phyloP scores from a whole-genome alignment of 2,329 filamentous ascomycete genomes.

The Teratosphaeria destructans region DNA sequence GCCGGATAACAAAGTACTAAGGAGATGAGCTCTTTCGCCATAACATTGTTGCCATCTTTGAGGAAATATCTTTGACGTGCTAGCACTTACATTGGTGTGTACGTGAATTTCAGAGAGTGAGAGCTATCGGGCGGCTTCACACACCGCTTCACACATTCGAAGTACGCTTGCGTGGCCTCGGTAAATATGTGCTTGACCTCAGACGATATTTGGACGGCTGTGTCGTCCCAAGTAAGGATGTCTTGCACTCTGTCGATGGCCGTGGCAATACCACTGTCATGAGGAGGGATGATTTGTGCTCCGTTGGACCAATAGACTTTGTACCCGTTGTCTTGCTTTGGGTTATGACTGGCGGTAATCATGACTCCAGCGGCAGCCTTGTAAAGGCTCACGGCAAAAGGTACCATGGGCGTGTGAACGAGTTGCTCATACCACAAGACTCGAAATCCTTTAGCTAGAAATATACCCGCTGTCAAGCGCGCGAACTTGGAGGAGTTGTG shows the following conservation, averaged over 20 bases:
- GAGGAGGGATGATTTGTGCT: constrained; percentile 55
- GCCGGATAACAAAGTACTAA: background rate
- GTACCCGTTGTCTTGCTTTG: constrained; percentile 55
- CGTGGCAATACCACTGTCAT: constrained; percentile 48
- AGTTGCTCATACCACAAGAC: constrained; percentile 49
- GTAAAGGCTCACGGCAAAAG: constrained; percentile 47
- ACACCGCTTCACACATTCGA: constrained; percentile 33
- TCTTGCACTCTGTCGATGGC: constrained; percentile 46
- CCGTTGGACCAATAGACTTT: constrained; percentile 59
- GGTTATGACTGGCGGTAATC: constrained; percentile 58
- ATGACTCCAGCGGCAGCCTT: constrained; percentile 51
- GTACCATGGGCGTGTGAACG: constrained; percentile 51
- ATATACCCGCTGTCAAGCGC: constrained; percentile 48
- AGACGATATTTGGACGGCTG: constrained; percentile 30
- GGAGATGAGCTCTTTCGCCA: background rate
- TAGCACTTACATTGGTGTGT: constrained; percentile 38
- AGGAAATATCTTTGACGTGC: background rate
- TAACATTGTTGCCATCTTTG: background rate
- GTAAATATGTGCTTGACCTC: constrained; percentile 33
- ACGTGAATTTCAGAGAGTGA: constrained; percentile 33
- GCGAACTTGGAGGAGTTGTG: constrained; percentile 54
- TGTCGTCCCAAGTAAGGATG: constrained; percentile 40
- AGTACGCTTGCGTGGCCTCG: constrained; percentile 34
- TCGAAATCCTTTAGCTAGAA: constrained; percentile 46
- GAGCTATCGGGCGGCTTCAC: constrained; percentile 5